Conservation (phyloP, 2,329 filamentous ascomycete species). For the Pseudocercospora macadamiae region DNA sequence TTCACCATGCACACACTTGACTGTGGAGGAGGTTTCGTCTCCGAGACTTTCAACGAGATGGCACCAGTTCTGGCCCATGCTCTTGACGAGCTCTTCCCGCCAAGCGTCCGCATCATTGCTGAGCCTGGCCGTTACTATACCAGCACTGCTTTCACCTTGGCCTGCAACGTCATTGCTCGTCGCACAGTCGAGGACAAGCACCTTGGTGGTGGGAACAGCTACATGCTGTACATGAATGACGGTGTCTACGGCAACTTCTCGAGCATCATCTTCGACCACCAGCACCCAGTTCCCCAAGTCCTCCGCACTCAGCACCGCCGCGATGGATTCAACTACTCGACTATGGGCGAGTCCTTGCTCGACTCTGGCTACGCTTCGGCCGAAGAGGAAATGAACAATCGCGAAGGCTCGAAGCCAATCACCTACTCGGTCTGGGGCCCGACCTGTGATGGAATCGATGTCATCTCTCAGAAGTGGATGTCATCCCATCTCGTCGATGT, state of each 20-base stretch:
- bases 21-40: conserved; percentile 89
- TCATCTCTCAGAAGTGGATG: conserved; percentile 79
- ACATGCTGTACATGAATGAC: conserved; percentile 98
- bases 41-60: conserved; percentile 90
- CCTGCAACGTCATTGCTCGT: conserved; percentile 93
- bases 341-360: conserved; percentile 27
- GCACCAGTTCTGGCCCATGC: conserved; percentile 77
- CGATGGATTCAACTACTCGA: conserved; percentile 38
- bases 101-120: conserved; percentile 82
- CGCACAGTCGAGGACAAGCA: conserved; percentile 78
- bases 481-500: conserved; percentile 80
- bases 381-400: conserved; percentile 49
- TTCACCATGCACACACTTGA: conserved; percentile 86
- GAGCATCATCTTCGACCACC: conserved; percentile 99
- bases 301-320: conserved; percentile 48
- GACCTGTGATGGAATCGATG: conserved; percentile 96
- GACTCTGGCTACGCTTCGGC: conserved; percentile 40
- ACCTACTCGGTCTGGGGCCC: conserved; percentile 98
- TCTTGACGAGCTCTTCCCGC: conserved; percentile 85
- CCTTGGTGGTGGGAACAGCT: conserved; percentile 63
- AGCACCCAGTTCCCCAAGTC: conserved; percentile 83
- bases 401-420: conserved; percentile 44
- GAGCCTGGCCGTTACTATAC: conserved; percentile 98
- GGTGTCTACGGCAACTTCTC: conserved; percentile 98
- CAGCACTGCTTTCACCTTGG: conserved; percentile 87